Base-by-base conservation (phyloP, 345 rosid species). In the Noccaea caerulescens region DNA sequence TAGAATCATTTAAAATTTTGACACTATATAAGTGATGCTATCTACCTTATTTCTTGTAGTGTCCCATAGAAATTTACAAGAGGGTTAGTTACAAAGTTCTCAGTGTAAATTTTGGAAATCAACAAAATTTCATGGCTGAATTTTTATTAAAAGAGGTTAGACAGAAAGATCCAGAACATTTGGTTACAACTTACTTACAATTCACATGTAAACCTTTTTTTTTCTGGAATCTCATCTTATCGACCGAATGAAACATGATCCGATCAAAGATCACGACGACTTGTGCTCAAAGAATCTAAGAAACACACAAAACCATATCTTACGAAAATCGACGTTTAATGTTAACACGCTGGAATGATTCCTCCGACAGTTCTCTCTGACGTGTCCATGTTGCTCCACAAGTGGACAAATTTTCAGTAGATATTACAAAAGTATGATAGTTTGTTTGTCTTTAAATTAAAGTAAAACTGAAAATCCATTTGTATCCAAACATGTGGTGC, bases 331-430 rank as follows among this genome's bases (percentile, higher is more conserved):
- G 9, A 65, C 45, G 70, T 51, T 6, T 11, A 34, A 4, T 42
- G 45, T 42, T n/a, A 10, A 49, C 23, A 66, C 10, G 13, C 4
- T 25, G 51, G 38, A 66, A 66, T 39, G 49, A 53, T 66, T 13
- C 39, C 4, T 38, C 61, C 14, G 71, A 53, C 71, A 25, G 39
- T 49, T 66, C 38, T 52, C 13, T n/a, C 27, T 51, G 41, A 66
- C 50, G 60, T 66, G 61, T 66, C 51, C 71, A 39, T 52, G 71
- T 53, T 66, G 49, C 39, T 66, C 71, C 39, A 53, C 59, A 66
- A 66, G 71, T 66, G 39, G 71, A 10, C 51, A 66, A 25, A 12
- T 6, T 50, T 3, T n/a, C 1, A 4, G 37, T 27, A n/a, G 36
- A 52, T 18, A 39, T 39, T 66, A 37, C 36, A 37, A 65, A 66